These are phyloP conservation scores for Sporothrix phasma DNA, from an alignment of 2,329 filamentous ascomycete species.

Conservation along the genomic window DNA sequence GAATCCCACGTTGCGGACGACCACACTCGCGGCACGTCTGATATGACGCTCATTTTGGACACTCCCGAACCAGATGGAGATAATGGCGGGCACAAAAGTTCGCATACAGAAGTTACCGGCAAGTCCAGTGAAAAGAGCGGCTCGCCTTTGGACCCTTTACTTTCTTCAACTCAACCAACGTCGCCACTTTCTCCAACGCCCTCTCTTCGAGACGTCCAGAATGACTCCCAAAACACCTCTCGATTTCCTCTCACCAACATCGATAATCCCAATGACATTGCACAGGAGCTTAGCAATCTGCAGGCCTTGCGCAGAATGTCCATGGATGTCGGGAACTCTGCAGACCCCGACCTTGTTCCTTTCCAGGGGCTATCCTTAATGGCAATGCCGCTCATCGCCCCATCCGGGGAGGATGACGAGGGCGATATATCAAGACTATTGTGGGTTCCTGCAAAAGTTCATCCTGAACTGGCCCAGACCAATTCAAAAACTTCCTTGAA, in stretches of 20 bases:
- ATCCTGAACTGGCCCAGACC: slow-evolving; percentile 87
- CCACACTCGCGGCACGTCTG: slow-evolving; percentile 38
- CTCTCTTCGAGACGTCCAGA: slow-evolving; percentile 44
- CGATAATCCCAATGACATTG: slow-evolving; percentile 78
- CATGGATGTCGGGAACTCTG: slow-evolving; percentile 74
- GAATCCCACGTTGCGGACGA: slow-evolving; percentile 25
- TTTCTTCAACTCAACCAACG: slow-evolving; percentile 28
- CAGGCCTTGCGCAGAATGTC: slow-evolving; percentile 87
- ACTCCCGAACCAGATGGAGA: slow-evolving; percentile 21
- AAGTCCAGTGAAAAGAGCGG: slow-evolving; percentile 33
- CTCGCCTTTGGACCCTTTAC: slow-evolving; percentile 22
- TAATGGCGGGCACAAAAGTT: slow-evolving; percentile 32
- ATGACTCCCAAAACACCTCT: slow-evolving; percentile 44
- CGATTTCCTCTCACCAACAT: slow-evolving; percentile 83
- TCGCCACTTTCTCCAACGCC: slow-evolving; percentile 43
- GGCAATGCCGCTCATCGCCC: slow-evolving; percentile 62
- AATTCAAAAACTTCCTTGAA: slow-evolving; percentile 95
- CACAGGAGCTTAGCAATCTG: slow-evolving; percentile 84
- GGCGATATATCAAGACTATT: slow-evolving; percentile 81
- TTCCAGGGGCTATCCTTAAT: slow-evolving; percentile 55
- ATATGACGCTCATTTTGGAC: slow-evolving; percentile 27
- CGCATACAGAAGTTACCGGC: slow-evolving; percentile 33
- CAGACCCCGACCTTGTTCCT: slow-evolving; percentile 65
- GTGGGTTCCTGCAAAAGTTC: slow-evolving; percentile 90
- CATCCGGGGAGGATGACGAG: slow-evolving; percentile 65